Evolutionary conservation across 2,329 filamentous ascomycete genomes (phyloP).

Genomic region (Nakataea oryzae): DNA sequence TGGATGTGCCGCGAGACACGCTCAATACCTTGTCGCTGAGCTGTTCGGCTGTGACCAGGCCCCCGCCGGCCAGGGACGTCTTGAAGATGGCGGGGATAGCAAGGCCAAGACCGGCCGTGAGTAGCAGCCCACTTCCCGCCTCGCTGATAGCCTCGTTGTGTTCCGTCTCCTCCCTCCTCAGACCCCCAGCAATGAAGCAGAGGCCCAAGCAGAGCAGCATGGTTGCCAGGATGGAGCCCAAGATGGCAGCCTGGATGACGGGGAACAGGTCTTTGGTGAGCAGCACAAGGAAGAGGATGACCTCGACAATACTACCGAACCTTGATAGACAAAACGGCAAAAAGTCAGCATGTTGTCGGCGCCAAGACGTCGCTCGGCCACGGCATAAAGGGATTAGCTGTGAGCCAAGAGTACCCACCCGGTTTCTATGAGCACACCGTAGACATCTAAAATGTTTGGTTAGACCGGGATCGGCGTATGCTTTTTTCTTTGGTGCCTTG

Average conservation of each 20-base stretch:
- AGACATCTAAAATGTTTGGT: constrained; percentile 34
- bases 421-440: constrained; percentile 52
- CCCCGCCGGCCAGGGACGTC: constrained; percentile 25
- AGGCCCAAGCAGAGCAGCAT: constrained; percentile 69
- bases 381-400: constrained; percentile 2
- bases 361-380: background rate
- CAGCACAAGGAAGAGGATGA: constrained; percentile 73
- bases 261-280: constrained; percentile 42
- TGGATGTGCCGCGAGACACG: constrained; percentile 60
- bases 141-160: constrained; percentile 73
- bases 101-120: constrained; percentile 54
- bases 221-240: constrained; percentile 76
- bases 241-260: constrained; percentile 75
- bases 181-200: constrained; percentile 70
- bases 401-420: constrained; percentile 26
- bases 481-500: background rate
- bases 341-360: background rate
- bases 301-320: constrained; percentile 67
- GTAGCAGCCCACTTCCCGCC: constrained; percentile 63
- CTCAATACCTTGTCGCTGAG: constrained; percentile 44
- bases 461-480: background rate
- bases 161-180: constrained; percentile 54
- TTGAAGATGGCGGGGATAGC: constrained; percentile 47
- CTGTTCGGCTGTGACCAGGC: constrained; percentile 16
- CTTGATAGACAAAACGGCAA: constrained; percentile 13